Evolutionary conservation across 2,329 filamentous ascomycete species (phyloP).

Genomic region (Dendrostoma leiphaemia): DNA sequence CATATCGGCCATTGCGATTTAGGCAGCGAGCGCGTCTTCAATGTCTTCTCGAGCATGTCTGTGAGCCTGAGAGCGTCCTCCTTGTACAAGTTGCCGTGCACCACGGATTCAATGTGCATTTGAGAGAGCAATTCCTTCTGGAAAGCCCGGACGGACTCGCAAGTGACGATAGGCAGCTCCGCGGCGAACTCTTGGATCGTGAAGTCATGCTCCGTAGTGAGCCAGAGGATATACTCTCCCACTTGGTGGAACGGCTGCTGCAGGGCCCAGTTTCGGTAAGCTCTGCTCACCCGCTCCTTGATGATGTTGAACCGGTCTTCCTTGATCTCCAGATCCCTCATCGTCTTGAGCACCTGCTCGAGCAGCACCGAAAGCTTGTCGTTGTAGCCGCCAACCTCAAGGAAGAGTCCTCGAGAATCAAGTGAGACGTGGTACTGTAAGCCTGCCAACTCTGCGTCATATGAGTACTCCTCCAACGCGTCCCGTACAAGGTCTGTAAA

Average conservation of each 20-base stretch:
- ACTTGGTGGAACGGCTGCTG: conserved; percentile 89
- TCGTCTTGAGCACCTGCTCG: conserved; percentile 81
- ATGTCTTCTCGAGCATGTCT: conserved; percentile 73
- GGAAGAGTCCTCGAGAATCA: conserved; percentile 69
- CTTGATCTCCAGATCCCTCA: conserved; percentile 80
- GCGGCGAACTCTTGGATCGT: conserved; percentile 76
- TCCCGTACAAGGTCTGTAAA: conserved; percentile 87
- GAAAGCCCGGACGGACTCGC: conserved; percentile 73
- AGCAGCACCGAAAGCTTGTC: conserved; percentile 91
- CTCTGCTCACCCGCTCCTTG: conserved; percentile 77
- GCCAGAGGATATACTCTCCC: conserved; percentile 75
- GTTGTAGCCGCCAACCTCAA: conserved; percentile 88
- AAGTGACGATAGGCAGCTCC: conserved; percentile 73
- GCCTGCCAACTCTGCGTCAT: conserved; percentile 91
- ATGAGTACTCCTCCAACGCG: conserved; percentile 87
- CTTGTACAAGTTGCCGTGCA: conserved; percentile 91
- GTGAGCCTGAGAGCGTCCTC: conserved; percentile 87
- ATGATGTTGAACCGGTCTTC: conserved; percentile 89
- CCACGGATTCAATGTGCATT: conserved; percentile 82
- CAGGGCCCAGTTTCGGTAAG: conserved; percentile 82
- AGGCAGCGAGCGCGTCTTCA: conserved; percentile 73
- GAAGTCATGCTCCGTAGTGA: conserved; percentile 74
- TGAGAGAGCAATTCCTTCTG: conserved; percentile 79
- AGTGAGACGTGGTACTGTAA: conserved; percentile 77
- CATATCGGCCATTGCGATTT: conserved; percentile 76